These are phyloP conservation scores for Aciculosporium take DNA, from an alignment of 2,329 filamentous ascomycete species.

Conservation along the genomic window DNA sequence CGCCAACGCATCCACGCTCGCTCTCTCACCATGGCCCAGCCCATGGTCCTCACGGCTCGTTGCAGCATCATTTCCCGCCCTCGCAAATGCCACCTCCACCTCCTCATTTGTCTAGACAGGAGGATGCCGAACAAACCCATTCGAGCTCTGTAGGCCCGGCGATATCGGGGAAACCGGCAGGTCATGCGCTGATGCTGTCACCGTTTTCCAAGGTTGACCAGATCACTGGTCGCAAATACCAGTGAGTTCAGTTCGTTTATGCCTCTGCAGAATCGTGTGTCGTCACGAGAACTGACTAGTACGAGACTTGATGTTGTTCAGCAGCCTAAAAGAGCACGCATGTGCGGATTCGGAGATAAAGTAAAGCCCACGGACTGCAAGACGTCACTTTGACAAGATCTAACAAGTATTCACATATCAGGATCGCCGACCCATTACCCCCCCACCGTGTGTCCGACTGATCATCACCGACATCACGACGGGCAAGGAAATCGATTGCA, in stretches of 20 bases:
- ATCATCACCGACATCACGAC: slow-evolving; percentile 62
- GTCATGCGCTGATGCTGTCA: slow-evolving; percentile 11
- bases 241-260: slow-evolving; percentile 13
- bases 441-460: slow-evolving; percentile 79
- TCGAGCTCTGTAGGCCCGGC: neutral
- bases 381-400: neutral
- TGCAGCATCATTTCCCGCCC: slow-evolving; percentile 9
- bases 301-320: slow-evolving; percentile 65
- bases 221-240: slow-evolving; percentile 20
- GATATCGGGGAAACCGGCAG: slow-evolving; percentile 9
- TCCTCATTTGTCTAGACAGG: slow-evolving; percentile 10
- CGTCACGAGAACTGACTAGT: slow-evolving; percentile 8
- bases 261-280: neutral
- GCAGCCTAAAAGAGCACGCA: slow-evolving; percentile 82
- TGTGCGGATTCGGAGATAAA: slow-evolving; percentile 99
- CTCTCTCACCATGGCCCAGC: slow-evolving; percentile 4
- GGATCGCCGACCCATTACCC: slow-evolving; percentile 91
- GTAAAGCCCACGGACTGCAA: no score
- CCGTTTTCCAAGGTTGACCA: slow-evolving; percentile 22
- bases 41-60: slow-evolving; percentile 2
- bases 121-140: slow-evolving; percentile 9
- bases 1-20: slow-evolving; percentile 11
- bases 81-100: slow-evolving; percentile 8
- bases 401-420: no score
- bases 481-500: slow-evolving; percentile 69